These are phyloP conservation scores for Kwoniella newhampshirensis DNA, from an alignment of 768 basidiomycete genomes.

Conservation along the genomic window DNA sequence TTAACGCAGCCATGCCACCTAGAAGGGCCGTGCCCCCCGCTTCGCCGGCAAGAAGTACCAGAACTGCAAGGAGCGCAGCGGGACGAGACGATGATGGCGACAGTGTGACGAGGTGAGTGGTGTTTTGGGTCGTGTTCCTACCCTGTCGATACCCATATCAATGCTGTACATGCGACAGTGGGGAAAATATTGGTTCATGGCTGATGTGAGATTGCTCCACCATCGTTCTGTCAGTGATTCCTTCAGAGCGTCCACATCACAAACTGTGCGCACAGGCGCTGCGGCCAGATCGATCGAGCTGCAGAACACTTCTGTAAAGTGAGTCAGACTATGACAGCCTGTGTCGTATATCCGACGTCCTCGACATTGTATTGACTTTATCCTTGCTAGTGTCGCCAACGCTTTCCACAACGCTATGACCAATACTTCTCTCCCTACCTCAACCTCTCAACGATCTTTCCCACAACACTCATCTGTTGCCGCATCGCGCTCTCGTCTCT, in stretches of 20 bases:
- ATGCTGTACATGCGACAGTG: too few relatives aligned
- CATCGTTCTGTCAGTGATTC: too few relatives aligned
- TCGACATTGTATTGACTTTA: neutral
- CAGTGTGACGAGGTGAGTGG: slow-evolving; percentile 33
- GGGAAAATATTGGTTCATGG: too few relatives aligned
- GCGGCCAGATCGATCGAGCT: too few relatives aligned
- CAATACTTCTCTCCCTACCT: slow-evolving; percentile 22
- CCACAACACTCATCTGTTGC: too few relatives aligned
- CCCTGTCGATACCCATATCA: too few relatives aligned
- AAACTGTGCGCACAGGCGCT: too few relatives aligned
- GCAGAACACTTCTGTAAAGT: slow-evolving; percentile 45
- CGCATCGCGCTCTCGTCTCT: too few relatives aligned
- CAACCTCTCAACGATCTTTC: slow-evolving; percentile 4
- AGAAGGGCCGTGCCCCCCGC: slow-evolving; percentile 26
- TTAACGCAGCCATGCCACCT: too few relatives aligned
- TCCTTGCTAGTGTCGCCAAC: slow-evolving; percentile 33
- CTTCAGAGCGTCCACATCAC: too few relatives aligned
- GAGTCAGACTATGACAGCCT: slow-evolving; percentile 1
- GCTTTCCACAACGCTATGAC: slow-evolving; percentile 45
- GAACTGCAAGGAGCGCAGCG: slow-evolving; percentile 21
- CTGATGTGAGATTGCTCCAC: too few relatives aligned
- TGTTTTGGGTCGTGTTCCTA: too few relatives aligned
- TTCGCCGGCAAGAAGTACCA: slow-evolving; percentile 38
- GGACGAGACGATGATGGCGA: slow-evolving; percentile 30
- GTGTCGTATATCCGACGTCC: neutral